These are phyloP conservation scores for Herpetospermum pedunculosum DNA, from an alignment of 306 rosid species.

Conservation along the genomic window DNA sequence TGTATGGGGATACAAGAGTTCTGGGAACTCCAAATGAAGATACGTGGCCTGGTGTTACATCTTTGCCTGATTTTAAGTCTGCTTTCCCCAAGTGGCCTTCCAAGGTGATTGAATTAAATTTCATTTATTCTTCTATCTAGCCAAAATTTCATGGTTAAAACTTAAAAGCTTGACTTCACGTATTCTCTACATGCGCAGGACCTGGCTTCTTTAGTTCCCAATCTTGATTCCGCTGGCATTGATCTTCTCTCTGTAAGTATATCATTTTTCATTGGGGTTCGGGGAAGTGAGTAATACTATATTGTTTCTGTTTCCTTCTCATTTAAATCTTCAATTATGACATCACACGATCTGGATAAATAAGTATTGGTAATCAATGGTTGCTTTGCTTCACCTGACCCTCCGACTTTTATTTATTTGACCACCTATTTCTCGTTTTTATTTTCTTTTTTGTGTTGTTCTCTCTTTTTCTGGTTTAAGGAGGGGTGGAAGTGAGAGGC, in stretches of 20 bases:
- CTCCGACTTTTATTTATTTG: neutral
- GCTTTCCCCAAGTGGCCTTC: constrained; percentile 88
- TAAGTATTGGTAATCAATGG: neutral
- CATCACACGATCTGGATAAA: neutral
- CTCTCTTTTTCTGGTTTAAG: neutral
- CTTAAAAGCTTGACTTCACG: neutral
- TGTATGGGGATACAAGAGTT: constrained; percentile 37
- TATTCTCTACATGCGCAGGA: constrained; percentile 38
- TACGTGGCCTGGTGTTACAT: constrained; percentile 94
- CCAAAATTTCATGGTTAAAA: neutral
- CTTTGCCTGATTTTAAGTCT: constrained; percentile 91
- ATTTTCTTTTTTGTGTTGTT: neutral
- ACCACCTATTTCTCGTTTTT: neutral
- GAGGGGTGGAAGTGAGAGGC: neutral
- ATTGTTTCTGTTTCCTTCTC: neutral
- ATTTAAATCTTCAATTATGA: neutral
- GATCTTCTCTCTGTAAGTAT: constrained; percentile 85
- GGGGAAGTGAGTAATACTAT: neutral
- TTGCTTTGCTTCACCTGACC: neutral
- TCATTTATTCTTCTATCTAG: neutral
- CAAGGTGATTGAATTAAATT: constrained; percentile 39
- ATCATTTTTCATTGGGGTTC: neutral
- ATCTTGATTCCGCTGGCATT: constrained; percentile 70
- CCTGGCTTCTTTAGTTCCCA: constrained; percentile 68
- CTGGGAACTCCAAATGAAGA: constrained; percentile 92